phyloP scores from a whole-genome alignment of 495 filamentous ascomycete species.

The Aspergillus conjunctus region DNA sequence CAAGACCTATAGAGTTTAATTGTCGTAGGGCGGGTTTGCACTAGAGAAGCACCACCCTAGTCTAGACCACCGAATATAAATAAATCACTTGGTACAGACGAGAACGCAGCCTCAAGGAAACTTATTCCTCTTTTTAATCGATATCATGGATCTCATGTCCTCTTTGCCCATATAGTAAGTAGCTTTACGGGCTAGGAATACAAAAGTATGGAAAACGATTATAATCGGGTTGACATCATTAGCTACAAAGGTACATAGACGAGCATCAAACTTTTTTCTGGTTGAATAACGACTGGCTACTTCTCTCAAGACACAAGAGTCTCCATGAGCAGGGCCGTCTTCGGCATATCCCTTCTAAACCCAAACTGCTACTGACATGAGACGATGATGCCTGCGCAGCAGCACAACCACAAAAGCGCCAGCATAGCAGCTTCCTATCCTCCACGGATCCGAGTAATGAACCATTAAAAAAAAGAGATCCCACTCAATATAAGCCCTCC shows the following conservation, averaged over 20 bases:
- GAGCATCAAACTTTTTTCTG: slow-evolving; percentile 32
- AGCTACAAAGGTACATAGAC: slow-evolving; percentile 11
- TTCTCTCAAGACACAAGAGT: slow-evolving; percentile 23
- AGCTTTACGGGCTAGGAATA: not conserved
- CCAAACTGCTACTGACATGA: slow-evolving; percentile 33
- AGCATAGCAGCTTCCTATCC: slow-evolving; percentile 42
- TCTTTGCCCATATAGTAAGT: not conserved
- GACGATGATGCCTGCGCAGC: slow-evolving; percentile 26
- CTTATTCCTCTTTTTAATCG: no score
- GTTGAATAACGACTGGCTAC: slow-evolving; percentile 27
- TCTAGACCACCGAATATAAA: no score
- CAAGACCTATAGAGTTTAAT: no score
- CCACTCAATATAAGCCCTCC: slow-evolving; percentile 40
- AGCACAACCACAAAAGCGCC: slow-evolving; percentile 38
- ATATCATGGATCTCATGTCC: not conserved
- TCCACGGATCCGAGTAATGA: slow-evolving; percentile 48
- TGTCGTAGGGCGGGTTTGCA: no score
- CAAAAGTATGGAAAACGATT: not conserved
- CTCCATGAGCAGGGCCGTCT: slow-evolving; percentile 29
- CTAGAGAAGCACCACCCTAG: no score
- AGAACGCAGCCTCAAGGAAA: no score
- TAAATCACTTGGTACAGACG: no score
- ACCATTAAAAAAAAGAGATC: slow-evolving; percentile 38
- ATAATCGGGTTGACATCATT: not conserved
- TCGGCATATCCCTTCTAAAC: slow-evolving; percentile 29